Evolutionary conservation across 768 basidiomycete species (phyloP).

Genomic region (Boletus sensibilis): DNA sequence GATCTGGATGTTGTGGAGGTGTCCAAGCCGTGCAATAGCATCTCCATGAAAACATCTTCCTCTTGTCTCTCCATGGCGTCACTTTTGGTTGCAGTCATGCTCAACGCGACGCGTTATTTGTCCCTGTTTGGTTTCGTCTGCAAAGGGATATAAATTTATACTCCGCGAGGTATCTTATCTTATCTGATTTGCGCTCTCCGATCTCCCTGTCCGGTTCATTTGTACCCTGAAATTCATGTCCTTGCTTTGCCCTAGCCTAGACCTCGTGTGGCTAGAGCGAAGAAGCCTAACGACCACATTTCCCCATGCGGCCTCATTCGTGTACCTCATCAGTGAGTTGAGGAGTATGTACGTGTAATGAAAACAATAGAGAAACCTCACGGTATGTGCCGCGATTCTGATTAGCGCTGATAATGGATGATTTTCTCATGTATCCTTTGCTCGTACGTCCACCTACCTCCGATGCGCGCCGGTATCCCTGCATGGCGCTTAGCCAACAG

Average conservation of each 20-base stretch:
- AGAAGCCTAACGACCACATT: background rate
- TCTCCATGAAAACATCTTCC: conserved; percentile 60
- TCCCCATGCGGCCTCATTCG: background rate
- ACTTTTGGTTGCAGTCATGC: no score
- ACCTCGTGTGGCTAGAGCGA: background rate
- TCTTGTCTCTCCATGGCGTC: conserved; percentile 36
- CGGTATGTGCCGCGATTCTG: background rate
- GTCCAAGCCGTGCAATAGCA: conserved; percentile 51
- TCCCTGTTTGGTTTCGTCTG: conserved; percentile 1
- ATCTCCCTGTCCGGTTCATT: no score
- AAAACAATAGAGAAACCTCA: background rate
- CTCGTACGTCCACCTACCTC: background rate
- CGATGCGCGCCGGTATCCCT: background rate
- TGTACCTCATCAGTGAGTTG: no score
- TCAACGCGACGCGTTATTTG: conserved; percentile 30
- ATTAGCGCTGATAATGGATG: background rate
- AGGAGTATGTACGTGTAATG: background rate
- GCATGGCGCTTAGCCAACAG: background rate
- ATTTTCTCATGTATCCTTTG: background rate
- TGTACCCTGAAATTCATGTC: no score
- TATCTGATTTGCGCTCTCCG: background rate
- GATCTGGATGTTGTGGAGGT: conserved; percentile 44
- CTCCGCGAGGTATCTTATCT: conserved; percentile 16
- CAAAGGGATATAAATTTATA: background rate
- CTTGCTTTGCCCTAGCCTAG: background rate